phyloP scores from a whole-genome alignment of 73 alveolate genomes.

The Paramecium biaurelia region DNA sequence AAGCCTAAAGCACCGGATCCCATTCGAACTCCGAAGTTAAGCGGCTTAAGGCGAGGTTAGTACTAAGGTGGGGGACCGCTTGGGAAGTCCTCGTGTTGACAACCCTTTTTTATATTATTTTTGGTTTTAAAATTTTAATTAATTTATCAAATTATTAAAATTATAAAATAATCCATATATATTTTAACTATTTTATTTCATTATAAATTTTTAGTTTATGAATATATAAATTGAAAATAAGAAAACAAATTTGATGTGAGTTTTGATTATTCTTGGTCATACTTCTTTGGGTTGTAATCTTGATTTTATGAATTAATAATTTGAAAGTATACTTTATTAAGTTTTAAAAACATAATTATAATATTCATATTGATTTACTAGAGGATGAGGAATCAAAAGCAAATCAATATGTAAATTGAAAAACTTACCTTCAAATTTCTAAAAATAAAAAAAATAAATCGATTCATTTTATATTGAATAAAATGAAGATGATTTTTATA shows the following conservation, averaged over 20 bases:
- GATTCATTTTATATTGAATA: background rate
- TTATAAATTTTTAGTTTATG: background rate
- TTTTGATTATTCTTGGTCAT: background rate
- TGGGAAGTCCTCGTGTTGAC: slow-evolving; percentile 98
- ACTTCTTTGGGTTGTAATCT: background rate
- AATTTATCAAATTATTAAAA: background rate
- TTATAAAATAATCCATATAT: background rate
- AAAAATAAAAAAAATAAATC: too few relatives aligned
- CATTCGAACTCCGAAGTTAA: slow-evolving; percentile 99
- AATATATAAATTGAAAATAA: background rate
- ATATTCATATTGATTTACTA: background rate
- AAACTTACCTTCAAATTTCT: too few relatives aligned
- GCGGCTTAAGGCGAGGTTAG: slow-evolving; percentile 99
- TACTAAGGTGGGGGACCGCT: slow-evolving; percentile 99
- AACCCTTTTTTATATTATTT: slow-evolving; percentile 71
- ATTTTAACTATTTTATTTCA: background rate
- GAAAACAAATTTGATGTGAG: background rate
- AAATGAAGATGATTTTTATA: background rate
- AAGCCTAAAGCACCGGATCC: slow-evolving; percentile 99
- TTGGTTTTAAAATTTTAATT: background rate
- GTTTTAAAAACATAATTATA: background rate
- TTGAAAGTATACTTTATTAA: background rate
- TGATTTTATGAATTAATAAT: background rate
- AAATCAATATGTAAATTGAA: too few relatives aligned
- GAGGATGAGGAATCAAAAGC: background rate